Conservation (phyloP, 257 asterid genomes). For the Agastache rugosa region DNA sequence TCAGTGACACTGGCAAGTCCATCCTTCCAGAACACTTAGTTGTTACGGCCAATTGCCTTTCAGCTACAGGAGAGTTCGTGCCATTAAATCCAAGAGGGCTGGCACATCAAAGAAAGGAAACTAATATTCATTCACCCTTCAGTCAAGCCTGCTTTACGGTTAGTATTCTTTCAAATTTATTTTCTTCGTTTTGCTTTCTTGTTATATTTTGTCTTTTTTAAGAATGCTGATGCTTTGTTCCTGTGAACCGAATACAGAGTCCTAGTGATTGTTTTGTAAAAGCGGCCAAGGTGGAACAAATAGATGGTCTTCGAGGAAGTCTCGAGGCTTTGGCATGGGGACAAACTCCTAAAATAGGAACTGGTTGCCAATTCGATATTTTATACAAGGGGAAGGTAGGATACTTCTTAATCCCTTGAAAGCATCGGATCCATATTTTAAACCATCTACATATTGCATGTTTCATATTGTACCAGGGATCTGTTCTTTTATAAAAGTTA, state of each 20-base stretch:
- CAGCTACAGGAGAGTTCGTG: conserved; percentile 81
- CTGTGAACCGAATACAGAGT: conserved; percentile 56
- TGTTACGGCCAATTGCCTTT: conserved; percentile 78
- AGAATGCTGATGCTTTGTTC: conserved; percentile 18
- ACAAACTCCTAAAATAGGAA: conserved; percentile 78
- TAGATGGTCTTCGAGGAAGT: conserved; percentile 74
- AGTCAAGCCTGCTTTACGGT: conserved; percentile 85
- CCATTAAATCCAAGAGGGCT: conserved; percentile 78
- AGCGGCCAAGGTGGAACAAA: conserved; percentile 77
- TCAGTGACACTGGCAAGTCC: conserved; percentile 73
- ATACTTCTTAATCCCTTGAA: conserved; percentile 21
- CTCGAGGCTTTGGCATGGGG: conserved; percentile 93
- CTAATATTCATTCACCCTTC: conserved; percentile 66
- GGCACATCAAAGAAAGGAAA: conserved; percentile 75
- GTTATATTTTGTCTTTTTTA: conserved; percentile 26
- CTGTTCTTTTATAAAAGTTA: background rate
- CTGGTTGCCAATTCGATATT: conserved; percentile 74
- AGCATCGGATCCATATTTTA: conserved; percentile 14
- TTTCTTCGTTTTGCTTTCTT: conserved; percentile 19
- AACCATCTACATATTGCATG: conserved; percentile 6
- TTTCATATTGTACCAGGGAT: background rate
- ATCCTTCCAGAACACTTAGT: conserved; percentile 79
- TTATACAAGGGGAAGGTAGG: conserved; percentile 69
- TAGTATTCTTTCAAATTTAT: conserved; percentile 38
- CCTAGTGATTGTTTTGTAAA: conserved; percentile 68